Evolutionary conservation across 1,284 basidiomycete genomes (phyloP).

Genomic region (Vanrija humicola): DNA sequence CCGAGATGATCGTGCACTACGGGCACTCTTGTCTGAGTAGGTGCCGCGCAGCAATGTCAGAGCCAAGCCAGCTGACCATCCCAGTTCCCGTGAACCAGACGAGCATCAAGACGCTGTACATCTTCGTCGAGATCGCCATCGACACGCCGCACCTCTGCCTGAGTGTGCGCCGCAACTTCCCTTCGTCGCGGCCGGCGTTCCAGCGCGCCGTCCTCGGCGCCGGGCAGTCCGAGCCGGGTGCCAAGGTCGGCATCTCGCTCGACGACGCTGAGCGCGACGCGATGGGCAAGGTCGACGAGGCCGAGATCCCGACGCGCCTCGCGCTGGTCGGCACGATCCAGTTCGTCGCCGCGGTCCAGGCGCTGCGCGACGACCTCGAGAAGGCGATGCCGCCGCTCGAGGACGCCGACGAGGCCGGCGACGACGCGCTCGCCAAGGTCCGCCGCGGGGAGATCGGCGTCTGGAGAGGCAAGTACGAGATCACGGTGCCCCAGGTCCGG

Average conservation of each 20-base stretch:
- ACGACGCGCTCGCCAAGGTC: slow-evolving; percentile 30
- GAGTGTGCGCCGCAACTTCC: slow-evolving; percentile 87
- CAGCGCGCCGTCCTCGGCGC: slow-evolving; percentile 40
- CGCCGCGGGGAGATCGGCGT: slow-evolving; percentile 42
- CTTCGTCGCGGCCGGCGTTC: slow-evolving; percentile 53
- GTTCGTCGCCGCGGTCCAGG: slow-evolving; percentile 84
- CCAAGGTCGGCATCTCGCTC: slow-evolving; percentile 38
- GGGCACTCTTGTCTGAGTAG: slow-evolving; percentile 94
- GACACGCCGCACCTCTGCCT: slow-evolving; percentile 68
- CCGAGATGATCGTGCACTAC: slow-evolving; percentile 98
- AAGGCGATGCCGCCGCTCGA: slow-evolving; percentile 34
- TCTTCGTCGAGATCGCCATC: slow-evolving; percentile 97
- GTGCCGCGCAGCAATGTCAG: slow-evolving; percentile 25
- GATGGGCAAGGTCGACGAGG: background rate
- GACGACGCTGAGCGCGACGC: slow-evolving; percentile 19
- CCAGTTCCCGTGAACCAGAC: slow-evolving; percentile 88
- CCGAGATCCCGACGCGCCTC: slow-evolving; percentile 59
- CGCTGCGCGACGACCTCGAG: slow-evolving; percentile 71
- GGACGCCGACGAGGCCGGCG: slow-evolving; percentile 11
- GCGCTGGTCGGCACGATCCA: slow-evolving; percentile 93
- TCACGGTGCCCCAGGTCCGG: slow-evolving; percentile 80
- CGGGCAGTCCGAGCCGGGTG: slow-evolving; percentile 28
- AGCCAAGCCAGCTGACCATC: background rate
- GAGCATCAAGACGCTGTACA: slow-evolving; percentile 89
- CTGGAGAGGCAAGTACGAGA: slow-evolving; percentile 62